Conservation (phyloP, 1,284 basidiomycete genomes). For the Lignosus rhinocerotis region DNA sequence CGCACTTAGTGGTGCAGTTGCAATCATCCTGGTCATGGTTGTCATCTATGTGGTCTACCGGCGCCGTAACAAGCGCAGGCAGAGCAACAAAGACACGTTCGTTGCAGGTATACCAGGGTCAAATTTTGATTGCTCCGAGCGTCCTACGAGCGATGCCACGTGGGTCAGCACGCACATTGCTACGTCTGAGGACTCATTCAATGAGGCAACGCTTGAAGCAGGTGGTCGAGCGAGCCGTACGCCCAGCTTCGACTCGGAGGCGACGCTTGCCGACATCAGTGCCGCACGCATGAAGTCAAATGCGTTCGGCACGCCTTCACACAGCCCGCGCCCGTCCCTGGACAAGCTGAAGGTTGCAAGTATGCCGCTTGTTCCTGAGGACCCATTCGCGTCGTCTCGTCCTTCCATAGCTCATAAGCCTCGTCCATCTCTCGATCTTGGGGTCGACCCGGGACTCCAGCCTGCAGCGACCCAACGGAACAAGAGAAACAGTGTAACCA, state of each 20-base stretch:
- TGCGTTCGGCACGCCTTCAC: slow-evolving; percentile 13
- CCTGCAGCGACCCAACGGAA: background rate
- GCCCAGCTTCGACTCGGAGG: background rate
- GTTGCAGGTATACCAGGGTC: background rate
- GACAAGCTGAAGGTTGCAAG: slow-evolving; percentile 13
- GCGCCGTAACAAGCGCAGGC: slow-evolving; percentile 12
- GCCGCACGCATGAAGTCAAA: slow-evolving; percentile 10
- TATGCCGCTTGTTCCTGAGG: slow-evolving; percentile 13
- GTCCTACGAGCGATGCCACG: slow-evolving; percentile 14
- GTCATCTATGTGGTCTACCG: slow-evolving; percentile 20
- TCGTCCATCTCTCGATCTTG: slow-evolving; percentile 6
- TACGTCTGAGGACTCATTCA: slow-evolving; percentile 4
- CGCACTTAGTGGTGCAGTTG: slow-evolving; percentile 19
- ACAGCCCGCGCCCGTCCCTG: slow-evolving; percentile 15
- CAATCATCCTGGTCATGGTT: slow-evolving; percentile 12
- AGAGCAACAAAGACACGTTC: slow-evolving; percentile 1
- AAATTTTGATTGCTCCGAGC: background rate
- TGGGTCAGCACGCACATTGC: slow-evolving; percentile 14
- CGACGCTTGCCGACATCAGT: slow-evolving; percentile 11
- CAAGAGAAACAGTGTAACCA: slow-evolving; percentile 1
- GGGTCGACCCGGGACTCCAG: background rate
- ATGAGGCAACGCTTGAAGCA: slow-evolving; percentile 16
- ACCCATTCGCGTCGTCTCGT: slow-evolving; percentile 15
- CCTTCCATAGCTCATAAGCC: slow-evolving; percentile 2
- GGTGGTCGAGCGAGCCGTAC: too few species aligned